phyloP scores from a whole-genome alignment of 1,284 basidiomycete species.

The Jaminaea rosea region DNA sequence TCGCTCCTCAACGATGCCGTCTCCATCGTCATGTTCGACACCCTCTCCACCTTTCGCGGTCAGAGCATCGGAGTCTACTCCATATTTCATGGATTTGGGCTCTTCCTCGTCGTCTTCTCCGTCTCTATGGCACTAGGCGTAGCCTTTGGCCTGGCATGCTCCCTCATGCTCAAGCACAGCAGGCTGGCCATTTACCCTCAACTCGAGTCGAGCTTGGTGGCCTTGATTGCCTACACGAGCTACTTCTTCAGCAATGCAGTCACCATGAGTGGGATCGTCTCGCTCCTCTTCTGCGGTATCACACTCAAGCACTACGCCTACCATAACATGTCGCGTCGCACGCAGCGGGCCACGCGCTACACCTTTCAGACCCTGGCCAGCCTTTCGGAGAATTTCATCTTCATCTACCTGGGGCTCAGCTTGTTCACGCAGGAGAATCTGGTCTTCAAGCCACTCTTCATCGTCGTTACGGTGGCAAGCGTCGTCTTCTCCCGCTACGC shows the following conservation, averaged over 20 bases:
- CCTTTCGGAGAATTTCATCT: constrained; percentile 97
- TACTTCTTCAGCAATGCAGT: constrained; percentile 98
- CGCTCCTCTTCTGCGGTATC: constrained; percentile 94
- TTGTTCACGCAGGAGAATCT: constrained; percentile 81
- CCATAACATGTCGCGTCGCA: constrained; percentile 93
- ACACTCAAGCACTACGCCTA: constrained; percentile 99
- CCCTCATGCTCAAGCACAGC: constrained; percentile 89
- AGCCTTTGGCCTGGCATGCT: constrained; percentile 76
- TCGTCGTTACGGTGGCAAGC: constrained; percentile 57
- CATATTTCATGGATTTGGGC: constrained; percentile 86
- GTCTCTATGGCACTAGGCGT: constrained; percentile 90
- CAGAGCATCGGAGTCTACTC: constrained; percentile 78
- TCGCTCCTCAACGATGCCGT: constrained; percentile 96
- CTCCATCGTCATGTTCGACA: constrained; percentile 99
- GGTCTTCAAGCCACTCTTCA: constrained; percentile 93
- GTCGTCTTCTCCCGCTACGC: constrained; percentile 91
- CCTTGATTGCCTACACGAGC: constrained; percentile 87
- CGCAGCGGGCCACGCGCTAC: constrained; percentile 90
- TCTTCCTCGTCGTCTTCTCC: constrained; percentile 90
- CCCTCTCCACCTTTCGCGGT: constrained; percentile 81
- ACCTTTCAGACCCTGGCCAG: constrained; percentile 49
- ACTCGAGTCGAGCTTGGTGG: constrained; percentile 79
- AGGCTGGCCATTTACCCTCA: constrained; percentile 75
- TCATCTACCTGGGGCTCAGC: constrained; percentile 94
- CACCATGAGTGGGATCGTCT: constrained; percentile 93